Conservation (phyloP, 305 asterid species). For the Fraxinus angustifolia region DNA sequence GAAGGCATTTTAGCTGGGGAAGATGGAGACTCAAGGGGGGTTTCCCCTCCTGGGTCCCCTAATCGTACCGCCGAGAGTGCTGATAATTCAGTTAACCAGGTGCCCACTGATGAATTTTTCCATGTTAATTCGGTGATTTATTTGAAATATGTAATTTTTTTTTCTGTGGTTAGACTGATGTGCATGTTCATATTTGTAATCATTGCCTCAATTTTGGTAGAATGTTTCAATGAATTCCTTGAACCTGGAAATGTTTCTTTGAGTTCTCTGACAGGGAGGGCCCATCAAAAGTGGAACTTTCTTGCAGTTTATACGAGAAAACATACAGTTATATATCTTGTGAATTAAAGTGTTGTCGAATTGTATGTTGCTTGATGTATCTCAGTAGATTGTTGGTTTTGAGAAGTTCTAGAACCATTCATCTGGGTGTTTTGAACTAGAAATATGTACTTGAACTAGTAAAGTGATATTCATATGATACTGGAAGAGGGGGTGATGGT, state of each 20-base stretch:
- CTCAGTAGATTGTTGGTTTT: not conserved
- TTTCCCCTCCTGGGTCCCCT: slow-evolving; percentile 28
- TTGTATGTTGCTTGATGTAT: not conserved
- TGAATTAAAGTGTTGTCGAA: not conserved
- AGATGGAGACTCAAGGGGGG: slow-evolving; percentile 26
- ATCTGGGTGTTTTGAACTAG: not conserved
- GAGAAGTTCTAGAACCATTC: slow-evolving; percentile 9
- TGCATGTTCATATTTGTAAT: not conserved
- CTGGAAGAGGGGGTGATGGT: not conserved
- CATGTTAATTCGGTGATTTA: not conserved
- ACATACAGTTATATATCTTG: not conserved
- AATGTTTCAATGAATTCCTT: not conserved
- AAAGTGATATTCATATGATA: slow-evolving; percentile 4
- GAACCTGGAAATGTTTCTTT: not conserved
- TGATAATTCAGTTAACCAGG: slow-evolving; percentile 55
- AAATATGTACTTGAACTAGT: not conserved
- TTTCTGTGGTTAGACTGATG: not conserved
- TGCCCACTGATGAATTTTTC: not conserved
- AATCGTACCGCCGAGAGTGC: slow-evolving; percentile 32
- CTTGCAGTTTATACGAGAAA: not conserved
- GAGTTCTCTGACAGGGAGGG: not conserved
- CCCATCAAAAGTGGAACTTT: not conserved
- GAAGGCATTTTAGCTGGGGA: slow-evolving; percentile 46
- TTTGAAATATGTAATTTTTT: not conserved
- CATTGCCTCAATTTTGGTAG: not conserved